phyloP scores from a whole-genome alignment of 495 filamentous ascomycete species.

The Glonium stellatum region DNA sequence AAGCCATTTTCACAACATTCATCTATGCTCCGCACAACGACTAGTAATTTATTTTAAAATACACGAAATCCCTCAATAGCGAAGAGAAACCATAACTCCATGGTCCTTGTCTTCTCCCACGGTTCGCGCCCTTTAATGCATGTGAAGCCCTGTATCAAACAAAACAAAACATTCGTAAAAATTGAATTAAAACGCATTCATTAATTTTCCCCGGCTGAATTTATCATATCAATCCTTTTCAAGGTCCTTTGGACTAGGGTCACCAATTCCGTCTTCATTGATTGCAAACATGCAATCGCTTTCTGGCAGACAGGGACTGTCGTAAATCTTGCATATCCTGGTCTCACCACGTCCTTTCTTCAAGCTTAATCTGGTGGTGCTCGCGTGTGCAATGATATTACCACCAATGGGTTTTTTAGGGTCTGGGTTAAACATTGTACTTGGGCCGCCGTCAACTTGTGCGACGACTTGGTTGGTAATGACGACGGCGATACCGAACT shows the following conservation, averaged over 20 bases:
- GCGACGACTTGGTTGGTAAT: conserved; percentile 99
- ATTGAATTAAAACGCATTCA: too few relatives aligned
- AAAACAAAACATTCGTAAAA: not conserved
- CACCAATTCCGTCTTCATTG: conserved; percentile 91
- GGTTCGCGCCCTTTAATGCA: not conserved
- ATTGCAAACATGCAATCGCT: conserved; percentile 96
- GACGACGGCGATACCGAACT: conserved; percentile 96
- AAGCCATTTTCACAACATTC: not conserved
- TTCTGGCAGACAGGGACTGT: conserved; percentile 93
- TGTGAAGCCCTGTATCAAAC: not conserved
- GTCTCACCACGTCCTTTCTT: conserved; percentile 96
- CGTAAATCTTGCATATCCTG: conserved; percentile 96
- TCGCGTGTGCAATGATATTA: conserved; percentile 97
- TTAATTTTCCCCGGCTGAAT: too few relatives aligned
- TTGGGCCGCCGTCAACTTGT: conserved; percentile 92
- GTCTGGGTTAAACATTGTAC: conserved; percentile 97
- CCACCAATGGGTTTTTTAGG: conserved; percentile 99
- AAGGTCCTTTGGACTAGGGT: conserved; percentile 90
- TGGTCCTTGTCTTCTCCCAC: not conserved
- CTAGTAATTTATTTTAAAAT: too few relatives aligned
- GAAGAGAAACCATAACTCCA: not conserved
- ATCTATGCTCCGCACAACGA: too few relatives aligned
- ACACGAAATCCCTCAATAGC: too few relatives aligned
- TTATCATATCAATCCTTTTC: conserved; percentile 54
- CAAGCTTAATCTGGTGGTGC: conserved; percentile 80